Evolutionary conservation across 2,329 filamentous ascomycete genomes (phyloP).

Genomic region (Fusarium azukiicola): DNA sequence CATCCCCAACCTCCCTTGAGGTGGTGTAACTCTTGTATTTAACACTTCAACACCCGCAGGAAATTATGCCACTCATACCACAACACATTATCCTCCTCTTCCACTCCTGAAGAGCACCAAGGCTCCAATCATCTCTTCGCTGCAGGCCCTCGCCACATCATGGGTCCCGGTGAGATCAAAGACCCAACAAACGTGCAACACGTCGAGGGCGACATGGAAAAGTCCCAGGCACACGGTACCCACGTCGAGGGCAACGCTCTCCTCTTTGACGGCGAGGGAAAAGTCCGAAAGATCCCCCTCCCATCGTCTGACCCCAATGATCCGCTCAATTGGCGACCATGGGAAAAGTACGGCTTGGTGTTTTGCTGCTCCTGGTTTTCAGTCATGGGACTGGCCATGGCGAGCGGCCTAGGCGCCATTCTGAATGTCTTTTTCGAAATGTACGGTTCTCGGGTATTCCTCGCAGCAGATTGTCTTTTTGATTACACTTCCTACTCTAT

Average conservation of each 20-base stretch:
- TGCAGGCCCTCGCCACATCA: too few relatives aligned
- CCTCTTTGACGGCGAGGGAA: background rate
- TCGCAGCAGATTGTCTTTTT: background rate
- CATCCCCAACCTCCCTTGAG: too few relatives aligned
- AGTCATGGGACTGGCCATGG: conserved; percentile 22
- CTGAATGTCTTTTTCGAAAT: conserved; percentile 22
- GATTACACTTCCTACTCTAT: background rate
- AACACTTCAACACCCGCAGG: too few relatives aligned
- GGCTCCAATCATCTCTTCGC: too few relatives aligned
- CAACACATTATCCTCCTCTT: too few relatives aligned
- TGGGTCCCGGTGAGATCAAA: too few relatives aligned
- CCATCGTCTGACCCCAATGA: conserved; percentile 29
- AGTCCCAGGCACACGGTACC: too few relatives aligned
- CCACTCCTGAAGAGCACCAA: too few relatives aligned
- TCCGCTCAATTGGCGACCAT: conserved; percentile 20
- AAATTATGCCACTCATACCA: too few relatives aligned
- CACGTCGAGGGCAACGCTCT: background rate
- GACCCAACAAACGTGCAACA: too few relatives aligned
- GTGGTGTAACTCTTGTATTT: too few relatives aligned
- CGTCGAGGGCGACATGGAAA: too few relatives aligned
- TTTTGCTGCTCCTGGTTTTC: conserved; percentile 29
- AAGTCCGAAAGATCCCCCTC: background rate
- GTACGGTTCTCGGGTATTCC: conserved; percentile 18
- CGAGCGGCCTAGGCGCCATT: conserved; percentile 24
- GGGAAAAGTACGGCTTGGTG: conserved; percentile 24